phyloP scores from a whole-genome alignment of 108 stramenopile genomes.

The Cyclotella sp. region DNA sequence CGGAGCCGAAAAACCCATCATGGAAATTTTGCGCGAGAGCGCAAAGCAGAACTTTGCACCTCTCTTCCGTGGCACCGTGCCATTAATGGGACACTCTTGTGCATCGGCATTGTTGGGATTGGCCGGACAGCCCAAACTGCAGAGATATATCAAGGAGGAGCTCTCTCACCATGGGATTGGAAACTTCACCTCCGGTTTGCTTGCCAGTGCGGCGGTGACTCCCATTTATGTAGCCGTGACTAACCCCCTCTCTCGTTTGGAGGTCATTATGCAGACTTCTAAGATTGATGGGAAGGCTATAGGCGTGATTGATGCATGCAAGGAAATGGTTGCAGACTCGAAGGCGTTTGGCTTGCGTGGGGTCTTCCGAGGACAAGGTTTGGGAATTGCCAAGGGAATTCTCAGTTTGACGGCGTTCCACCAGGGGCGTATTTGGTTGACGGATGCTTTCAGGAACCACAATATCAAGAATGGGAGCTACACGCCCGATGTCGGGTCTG shows the following conservation, averaged over 20 bases:
- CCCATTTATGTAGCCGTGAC: conserved; percentile 94
- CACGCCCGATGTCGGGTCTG: conserved; percentile 44
- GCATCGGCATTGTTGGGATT: conserved; percentile 90
- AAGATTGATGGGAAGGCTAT: conserved; percentile 90
- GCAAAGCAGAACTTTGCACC: conserved; percentile 84
- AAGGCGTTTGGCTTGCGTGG: conserved; percentile 88
- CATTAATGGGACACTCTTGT: conserved; percentile 92
- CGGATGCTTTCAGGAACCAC: conserved; percentile 83
- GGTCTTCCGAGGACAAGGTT: conserved; percentile 92
- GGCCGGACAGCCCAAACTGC: conserved; percentile 90
- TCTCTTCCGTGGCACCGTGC: conserved; percentile 91
- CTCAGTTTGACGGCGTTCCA: conserved; percentile 89
- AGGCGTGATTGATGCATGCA: conserved; percentile 74
- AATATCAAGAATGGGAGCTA: conserved; percentile 86
- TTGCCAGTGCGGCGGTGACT: conserved; percentile 82
- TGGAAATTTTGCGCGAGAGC: conserved; percentile 83
- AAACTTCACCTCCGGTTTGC: conserved; percentile 78
- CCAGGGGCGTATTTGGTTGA: conserved; percentile 89
- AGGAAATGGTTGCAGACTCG: conserved; percentile 81
- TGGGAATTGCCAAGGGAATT: conserved; percentile 92
- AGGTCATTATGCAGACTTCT: conserved; percentile 95
- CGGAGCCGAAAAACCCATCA: conserved; percentile 84
- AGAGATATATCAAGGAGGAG: conserved; percentile 90
- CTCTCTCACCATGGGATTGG: conserved; percentile 63
- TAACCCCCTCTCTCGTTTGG: conserved; percentile 87